phyloP scores from a whole-genome alignment of 352 stramenopile genomes.

The Lagenidium giganteum region DNA sequence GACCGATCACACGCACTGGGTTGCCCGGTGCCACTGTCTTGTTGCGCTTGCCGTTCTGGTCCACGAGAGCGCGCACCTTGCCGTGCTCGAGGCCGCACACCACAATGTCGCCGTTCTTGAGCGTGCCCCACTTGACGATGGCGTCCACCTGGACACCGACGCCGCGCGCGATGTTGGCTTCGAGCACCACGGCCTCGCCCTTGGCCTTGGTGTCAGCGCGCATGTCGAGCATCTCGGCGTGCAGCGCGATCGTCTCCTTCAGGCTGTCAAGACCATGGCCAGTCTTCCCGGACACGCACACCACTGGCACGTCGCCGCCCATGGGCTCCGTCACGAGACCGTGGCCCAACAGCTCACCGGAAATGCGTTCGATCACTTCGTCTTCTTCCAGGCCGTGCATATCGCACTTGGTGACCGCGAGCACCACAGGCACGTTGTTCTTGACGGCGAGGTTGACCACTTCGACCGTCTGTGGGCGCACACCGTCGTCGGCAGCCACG shows the following conservation, averaged over 20 bases:
- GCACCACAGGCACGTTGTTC: slow-evolving; percentile 94
- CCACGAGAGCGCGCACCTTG: slow-evolving; percentile 84
- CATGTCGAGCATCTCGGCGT: slow-evolving; percentile 96
- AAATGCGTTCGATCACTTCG: slow-evolving; percentile 64
- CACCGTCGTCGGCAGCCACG: slow-evolving; percentile 97
- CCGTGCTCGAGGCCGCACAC: slow-evolving; percentile 94
- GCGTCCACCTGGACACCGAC: slow-evolving; percentile 94
- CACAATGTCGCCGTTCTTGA: slow-evolving; percentile 92
- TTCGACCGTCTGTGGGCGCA: slow-evolving; percentile 98
- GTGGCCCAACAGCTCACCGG: slow-evolving; percentile 88
- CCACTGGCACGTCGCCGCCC: slow-evolving; percentile 90
- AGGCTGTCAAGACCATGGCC: slow-evolving; percentile 93
- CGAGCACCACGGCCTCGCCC: slow-evolving; percentile 95
- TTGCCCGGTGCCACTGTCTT: slow-evolving; percentile 88
- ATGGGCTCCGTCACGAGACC: slow-evolving; percentile 94
- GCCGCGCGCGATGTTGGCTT: slow-evolving; percentile 92
- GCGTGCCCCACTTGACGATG: slow-evolving; percentile 96
- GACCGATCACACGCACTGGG: slow-evolving; percentile 86
- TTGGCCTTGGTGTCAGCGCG: slow-evolving; percentile 85
- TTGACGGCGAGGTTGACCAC: slow-evolving; percentile 92
- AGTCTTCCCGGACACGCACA: slow-evolving; percentile 96
- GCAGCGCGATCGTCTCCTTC: slow-evolving; percentile 95
- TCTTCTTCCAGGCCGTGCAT: slow-evolving; percentile 72
- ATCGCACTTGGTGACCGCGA: slow-evolving; percentile 98
- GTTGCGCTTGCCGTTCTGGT: slow-evolving; percentile 72